Evolutionary conservation across 2,329 filamentous ascomycete genomes (phyloP).

Genomic region (Pseudogymnoascus sp.): DNA sequence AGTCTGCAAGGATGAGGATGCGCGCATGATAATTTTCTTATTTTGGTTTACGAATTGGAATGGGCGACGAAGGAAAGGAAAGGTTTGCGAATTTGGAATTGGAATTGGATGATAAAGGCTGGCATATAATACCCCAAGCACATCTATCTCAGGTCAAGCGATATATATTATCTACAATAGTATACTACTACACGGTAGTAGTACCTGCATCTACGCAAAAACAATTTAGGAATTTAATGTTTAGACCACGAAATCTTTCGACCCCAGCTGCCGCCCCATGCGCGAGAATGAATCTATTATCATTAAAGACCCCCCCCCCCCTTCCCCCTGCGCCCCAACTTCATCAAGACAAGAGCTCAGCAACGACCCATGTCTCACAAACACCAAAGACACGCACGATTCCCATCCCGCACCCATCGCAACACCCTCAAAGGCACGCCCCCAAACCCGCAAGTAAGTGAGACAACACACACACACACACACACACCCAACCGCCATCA

Average conservation of each 20-base stretch:
- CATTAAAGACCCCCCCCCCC: not conserved
- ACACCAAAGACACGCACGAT: not conserved
- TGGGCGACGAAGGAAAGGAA: constrained; percentile 49
- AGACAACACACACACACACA: too few relatives aligned
- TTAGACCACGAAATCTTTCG: not conserved
- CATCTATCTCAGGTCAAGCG: not conserved
- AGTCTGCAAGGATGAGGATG: not conserved
- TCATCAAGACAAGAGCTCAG: not conserved
- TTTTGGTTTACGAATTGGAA: not conserved
- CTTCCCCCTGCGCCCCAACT: not conserved
- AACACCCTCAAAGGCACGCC: not conserved
- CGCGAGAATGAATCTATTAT: not conserved
- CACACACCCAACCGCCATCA: too few relatives aligned
- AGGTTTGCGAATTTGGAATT: constrained; percentile 96
- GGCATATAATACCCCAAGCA: not conserved
- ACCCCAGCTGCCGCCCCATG: not conserved
- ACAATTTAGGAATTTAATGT: not conserved
- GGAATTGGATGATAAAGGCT: constrained; percentile 59
- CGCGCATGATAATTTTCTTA: not conserved
- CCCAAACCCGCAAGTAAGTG: not conserved
- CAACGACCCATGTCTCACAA: not conserved
- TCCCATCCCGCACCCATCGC: not conserved
- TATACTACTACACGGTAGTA: not conserved
- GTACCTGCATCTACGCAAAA: not conserved
- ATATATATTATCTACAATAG: not conserved